Base-by-base conservation (phyloP, 2,329 filamentous ascomycete genomes). In the Westerdykella aurantiaca region DNA sequence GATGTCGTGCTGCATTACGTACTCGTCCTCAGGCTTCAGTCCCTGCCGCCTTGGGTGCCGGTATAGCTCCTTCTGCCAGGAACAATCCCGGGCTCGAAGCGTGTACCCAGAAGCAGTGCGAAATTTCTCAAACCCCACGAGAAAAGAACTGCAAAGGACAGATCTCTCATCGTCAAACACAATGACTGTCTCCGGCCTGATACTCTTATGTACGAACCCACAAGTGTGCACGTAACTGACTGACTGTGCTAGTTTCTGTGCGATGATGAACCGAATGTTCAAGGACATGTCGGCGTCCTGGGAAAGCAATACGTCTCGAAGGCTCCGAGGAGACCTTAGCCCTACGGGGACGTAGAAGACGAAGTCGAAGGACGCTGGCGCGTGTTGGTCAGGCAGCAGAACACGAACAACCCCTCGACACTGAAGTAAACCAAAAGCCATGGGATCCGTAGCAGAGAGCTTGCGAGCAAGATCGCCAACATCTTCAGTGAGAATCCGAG, bases 1-100 rank as follows among this genome's bases (percentile, higher is more conserved):
- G 10, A 80, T 74, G 45, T 80, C 76, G 51, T 80, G 76, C 41
- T 76, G 70, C 71, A 79, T 78, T 2, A 49, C 58, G 47, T 76
- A 79, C 0, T 50, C 43, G 1, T 72, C 64, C 21, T 67, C 55
- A 0, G 66, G 61, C 2, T 50, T 47, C 0, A 62, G 17, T 0
- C 75, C 74, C 49, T 78, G 74, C 0, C 76, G 68, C 0, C 50
- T 46, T 0, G 75, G 74, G 48, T 80, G 76, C 1, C 71, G 68
- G 47, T 79, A 80, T 0, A 80, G 34, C 38, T 78, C 72, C n/a
- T 60, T 57, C 5, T 71, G 56, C 69, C 67, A 72, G 1, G 47
- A 53, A 1, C 42, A 42, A 48, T 77, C 73, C 0, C 70, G 71
- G 1, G 39, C 17, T 1, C 50, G 52, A 4, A 53, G 16, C 0